These are phyloP conservation scores for Stagonosporopsis vannaccii DNA, from an alignment of 2,329 filamentous ascomycete species.

Conservation along the genomic window DNA sequence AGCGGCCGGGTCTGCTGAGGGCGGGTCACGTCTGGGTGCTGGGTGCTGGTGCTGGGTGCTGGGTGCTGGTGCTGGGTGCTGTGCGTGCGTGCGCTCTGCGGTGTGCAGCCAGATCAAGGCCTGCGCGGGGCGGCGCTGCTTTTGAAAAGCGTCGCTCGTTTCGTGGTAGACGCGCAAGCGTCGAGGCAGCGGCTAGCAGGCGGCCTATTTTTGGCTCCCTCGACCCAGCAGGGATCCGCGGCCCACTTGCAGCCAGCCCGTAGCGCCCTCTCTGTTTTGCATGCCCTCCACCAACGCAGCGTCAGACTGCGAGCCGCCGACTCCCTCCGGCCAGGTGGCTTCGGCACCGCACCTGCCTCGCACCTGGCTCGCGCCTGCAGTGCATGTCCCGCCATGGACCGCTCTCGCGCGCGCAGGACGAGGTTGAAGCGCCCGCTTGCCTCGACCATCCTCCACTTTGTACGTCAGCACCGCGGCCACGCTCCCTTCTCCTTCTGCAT, in stretches of 20 bases:
- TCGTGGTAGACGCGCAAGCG: constrained; percentile 9
- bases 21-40: background rate
- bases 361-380: too few relatives aligned
- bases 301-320: constrained; percentile 20
- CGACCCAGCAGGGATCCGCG: constrained; percentile 9
- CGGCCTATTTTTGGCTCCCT: constrained; percentile 14
- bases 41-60: background rate
- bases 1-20: constrained; percentile 19
- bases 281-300: constrained; percentile 16
- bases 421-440: constrained; percentile 38
- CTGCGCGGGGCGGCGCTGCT: constrained; percentile 18
- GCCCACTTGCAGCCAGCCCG: constrained; percentile 10
- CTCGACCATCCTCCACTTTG: constrained; percentile 82
- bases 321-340: constrained; percentile 14
- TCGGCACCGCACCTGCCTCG: background rate
- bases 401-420: constrained; percentile 14
- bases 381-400: background rate
- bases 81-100: background rate
- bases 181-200: constrained; percentile 9
- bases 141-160: constrained; percentile 18
- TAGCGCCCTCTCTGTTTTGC: constrained; percentile 18
- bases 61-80: background rate
- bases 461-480: constrained; percentile 48
- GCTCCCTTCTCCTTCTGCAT: too few relatives aligned
- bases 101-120: background rate